Percentiles rank a stretch among this genome's conserved stretches.
Evolutionary conservation across 345 rosid species (phyloP).

Genomic region (Odontarrhena argentea): DNA sequence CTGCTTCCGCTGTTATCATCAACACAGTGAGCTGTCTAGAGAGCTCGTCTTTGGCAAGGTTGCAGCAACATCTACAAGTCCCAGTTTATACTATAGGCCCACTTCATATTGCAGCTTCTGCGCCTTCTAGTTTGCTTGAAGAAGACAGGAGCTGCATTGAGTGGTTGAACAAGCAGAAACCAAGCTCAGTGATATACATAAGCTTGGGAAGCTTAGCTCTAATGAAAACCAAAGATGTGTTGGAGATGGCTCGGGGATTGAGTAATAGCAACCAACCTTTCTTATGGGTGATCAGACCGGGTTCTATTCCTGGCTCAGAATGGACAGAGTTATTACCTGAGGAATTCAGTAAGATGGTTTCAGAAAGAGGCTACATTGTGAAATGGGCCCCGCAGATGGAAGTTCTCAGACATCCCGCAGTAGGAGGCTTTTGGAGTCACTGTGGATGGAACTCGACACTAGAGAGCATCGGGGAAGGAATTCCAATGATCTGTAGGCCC

Average conservation of each 20-base stretch:
- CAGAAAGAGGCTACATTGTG: slow-evolving; percentile 46
- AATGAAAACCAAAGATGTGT: slow-evolving; percentile 32
- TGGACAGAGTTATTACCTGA: slow-evolving; percentile 42
- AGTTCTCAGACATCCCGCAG: slow-evolving; percentile 50
- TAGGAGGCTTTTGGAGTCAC: slow-evolving; percentile 57
- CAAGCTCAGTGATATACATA: slow-evolving; percentile 56
- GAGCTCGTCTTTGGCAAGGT: slow-evolving; percentile 30
- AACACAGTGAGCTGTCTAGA: slow-evolving; percentile 40
- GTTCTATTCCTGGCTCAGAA: slow-evolving; percentile 28
- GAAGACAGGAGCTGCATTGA: slow-evolving; percentile 51
- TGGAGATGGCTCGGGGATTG: slow-evolving; percentile 49
- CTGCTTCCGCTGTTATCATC: slow-evolving; percentile 39
- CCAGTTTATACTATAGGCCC: slow-evolving; percentile 44
- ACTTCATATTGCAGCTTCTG: slow-evolving; percentile 35
- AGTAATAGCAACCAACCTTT: slow-evolving; percentile 49
- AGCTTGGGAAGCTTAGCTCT: slow-evolving; percentile 62
- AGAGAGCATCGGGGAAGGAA: slow-evolving; percentile 55
- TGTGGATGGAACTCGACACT: slow-evolving; percentile 58
- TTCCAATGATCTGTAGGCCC: slow-evolving; percentile 56
- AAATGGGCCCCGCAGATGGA: slow-evolving; percentile 60
- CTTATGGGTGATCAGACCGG: slow-evolving; percentile 54
- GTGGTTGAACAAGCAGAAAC: slow-evolving; percentile 52
- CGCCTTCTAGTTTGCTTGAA: slow-evolving; percentile 40
- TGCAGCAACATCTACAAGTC: slow-evolving; percentile 34
- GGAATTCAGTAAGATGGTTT: slow-evolving; percentile 35